Evolutionary conservation across 2,329 filamentous ascomycete genomes (phyloP), one percentile per base, ranked within the genome.

Genomic region (Endocalyx cinctus): DNA sequence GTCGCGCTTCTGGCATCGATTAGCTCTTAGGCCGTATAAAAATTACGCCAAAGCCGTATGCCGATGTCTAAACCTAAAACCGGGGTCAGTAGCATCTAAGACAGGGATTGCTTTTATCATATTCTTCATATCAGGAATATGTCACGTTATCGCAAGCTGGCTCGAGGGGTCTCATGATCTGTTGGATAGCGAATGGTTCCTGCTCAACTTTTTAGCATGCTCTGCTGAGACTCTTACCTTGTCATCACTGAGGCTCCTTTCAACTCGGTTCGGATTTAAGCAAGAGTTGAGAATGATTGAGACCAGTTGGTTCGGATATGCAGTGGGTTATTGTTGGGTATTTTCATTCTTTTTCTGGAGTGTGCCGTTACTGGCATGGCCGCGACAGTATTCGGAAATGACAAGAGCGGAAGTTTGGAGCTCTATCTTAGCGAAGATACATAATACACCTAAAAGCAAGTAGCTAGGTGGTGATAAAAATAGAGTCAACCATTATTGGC

Each of bases 271-370:
- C 7, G 34, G 34, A 8, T 23, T 6, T n/a, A 5, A 16, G 10
- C 16, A 19, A 5, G 23, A 27, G 22, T 11, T 36, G 23, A 13
- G 4, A 3, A 10, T 27, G n/a, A 31, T 36, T 3, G 31, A 39
- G 17, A 10, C 10, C 12, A 42, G 39, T 16, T 43, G 34, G 38
- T 14, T 38, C 17, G 35, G 38, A 5, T 13, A 19, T 13, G 5
- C 32, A n/a, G 11, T 37, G 6, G 38, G 38, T 3, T 41, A 26
- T 12, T 10, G 15, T 2, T 43, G 38, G 41, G 33, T 37, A 2
- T 41, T 41, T 29, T 26, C 12, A 5, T 43, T 43, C n/a, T 38
- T 43, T 27, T 43, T 38, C 14, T 43, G 33, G 41, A 41, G 32
- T 10, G 41, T 43, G 5, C 41, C 41, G 8, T 23, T 23, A n/a